Percentiles rank a stretch among this genome's conserved stretches.
These are phyloP conservation scores for Coprinopsis strossmayeri DNA, from an alignment of 768 basidiomycete species.

Conservation along the genomic window DNA sequence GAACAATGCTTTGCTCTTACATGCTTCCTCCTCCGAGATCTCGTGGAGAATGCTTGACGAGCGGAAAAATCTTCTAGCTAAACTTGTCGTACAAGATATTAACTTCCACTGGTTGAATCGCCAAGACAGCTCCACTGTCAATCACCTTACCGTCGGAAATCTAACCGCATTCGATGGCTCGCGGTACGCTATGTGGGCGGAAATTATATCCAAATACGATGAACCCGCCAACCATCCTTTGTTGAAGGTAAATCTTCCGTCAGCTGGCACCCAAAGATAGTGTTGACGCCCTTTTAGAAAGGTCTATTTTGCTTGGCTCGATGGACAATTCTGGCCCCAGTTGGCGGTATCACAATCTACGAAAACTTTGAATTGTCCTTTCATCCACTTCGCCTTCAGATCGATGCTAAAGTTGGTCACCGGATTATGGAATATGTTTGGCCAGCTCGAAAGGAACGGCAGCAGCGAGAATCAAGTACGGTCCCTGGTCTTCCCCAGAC, in stretches of 20 bases:
- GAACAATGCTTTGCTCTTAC: constrained; percentile 75
- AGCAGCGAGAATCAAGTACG: constrained; percentile 17
- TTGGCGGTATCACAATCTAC: constrained; percentile 90
- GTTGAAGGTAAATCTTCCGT: constrained; percentile 45
- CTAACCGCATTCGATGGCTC: constrained; percentile 84
- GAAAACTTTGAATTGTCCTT: constrained; percentile 74
- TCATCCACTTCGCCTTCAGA: constrained; percentile 81
- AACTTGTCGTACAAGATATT: constrained; percentile 75
- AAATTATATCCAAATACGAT: constrained; percentile 77
- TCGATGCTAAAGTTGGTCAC: constrained; percentile 77
- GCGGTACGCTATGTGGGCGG: constrained; percentile 75
- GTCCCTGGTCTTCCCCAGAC: constrained; percentile 14
- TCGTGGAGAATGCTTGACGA: constrained; percentile 90
- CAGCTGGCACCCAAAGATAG: neutral
- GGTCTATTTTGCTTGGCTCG: constrained; percentile 70
- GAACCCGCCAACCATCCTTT: constrained; percentile 66
- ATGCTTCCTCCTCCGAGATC: constrained; percentile 78
- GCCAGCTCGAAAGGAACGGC: constrained; percentile 50
- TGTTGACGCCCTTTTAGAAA: constrained; percentile 32
- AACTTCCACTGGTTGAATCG: constrained; percentile 80
- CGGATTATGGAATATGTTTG: constrained; percentile 87
- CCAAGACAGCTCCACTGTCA: constrained; percentile 83
- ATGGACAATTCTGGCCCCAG: constrained; percentile 83
- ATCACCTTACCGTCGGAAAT: constrained; percentile 67
- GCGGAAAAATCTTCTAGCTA: constrained; percentile 65